A percentile compares a stretch with the other conserved stretches of the same genome.
phyloP scores from a whole-genome alignment of 129 eudicot species.

The Heracleum sosnowskyi region DNA sequence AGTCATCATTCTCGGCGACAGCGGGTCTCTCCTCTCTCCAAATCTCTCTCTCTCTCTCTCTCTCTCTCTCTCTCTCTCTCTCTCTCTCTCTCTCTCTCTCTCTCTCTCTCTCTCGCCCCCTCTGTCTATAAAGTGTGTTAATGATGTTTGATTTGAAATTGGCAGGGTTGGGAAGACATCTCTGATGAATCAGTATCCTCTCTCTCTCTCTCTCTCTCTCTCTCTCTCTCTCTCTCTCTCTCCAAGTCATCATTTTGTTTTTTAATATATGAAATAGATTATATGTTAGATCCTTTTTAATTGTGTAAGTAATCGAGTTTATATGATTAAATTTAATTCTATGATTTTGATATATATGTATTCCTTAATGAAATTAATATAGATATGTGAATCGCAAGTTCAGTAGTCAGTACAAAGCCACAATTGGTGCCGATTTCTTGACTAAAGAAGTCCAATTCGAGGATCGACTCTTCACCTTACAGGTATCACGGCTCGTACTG shows the following conservation, averaged over 20 bases:
- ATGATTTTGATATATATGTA: not conserved
- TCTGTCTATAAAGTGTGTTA: slow-evolving; percentile 3
- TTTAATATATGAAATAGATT: not conserved
- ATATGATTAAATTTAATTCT: not conserved
- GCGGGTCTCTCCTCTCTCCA: slow-evolving; percentile 30
- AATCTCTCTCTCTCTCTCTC: not conserved
- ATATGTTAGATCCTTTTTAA: not conserved
- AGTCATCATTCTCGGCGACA: slow-evolving; percentile 61
- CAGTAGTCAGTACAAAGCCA: slow-evolving; percentile 23
- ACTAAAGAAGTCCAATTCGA: slow-evolving; percentile 22
- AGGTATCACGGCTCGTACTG: not conserved
- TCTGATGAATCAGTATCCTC: slow-evolving; percentile 62
- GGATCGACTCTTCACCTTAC: slow-evolving; percentile 20
- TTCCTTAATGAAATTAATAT: slow-evolving; percentile 1
- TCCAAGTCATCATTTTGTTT: no score
- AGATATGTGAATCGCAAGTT: slow-evolving; percentile 22
- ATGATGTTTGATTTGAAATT: slow-evolving; percentile 12
- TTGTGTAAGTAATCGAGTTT: not conserved
- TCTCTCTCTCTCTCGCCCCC: not conserved
- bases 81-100: not conserved
- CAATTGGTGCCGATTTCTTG: slow-evolving; percentile 25
- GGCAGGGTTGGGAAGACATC: slow-evolving; percentile 59
- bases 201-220: not conserved
- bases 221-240: no score
- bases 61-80: not conserved